Percentiles rank a stretch among this genome's conserved stretches.
These are phyloP conservation scores for Chytridiales sp. DNA, from an alignment of 371 early-diverging fungal species.

Conservation along the genomic window DNA sequence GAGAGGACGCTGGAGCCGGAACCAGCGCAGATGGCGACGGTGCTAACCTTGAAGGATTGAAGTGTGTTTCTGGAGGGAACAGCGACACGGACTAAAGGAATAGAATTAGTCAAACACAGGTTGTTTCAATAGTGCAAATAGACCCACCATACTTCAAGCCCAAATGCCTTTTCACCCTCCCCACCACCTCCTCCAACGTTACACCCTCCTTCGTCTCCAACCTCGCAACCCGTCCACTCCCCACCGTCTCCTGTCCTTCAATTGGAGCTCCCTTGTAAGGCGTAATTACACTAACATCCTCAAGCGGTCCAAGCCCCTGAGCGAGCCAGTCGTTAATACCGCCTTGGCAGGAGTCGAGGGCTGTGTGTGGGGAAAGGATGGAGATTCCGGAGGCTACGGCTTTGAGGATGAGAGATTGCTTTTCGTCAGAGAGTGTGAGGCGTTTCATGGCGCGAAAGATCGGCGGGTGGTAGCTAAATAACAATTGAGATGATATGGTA, in stretches of 20 bases:
- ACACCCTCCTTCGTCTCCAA: constrained; percentile 25
- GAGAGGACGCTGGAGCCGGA: constrained; percentile 50
- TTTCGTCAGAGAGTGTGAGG: constrained; percentile 66
- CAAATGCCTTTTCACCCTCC: constrained; percentile 36
- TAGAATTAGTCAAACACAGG: background rate
- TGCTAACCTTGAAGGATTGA: constrained; percentile 45
- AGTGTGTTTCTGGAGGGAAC: constrained; percentile 44
- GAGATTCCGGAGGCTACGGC: constrained; percentile 77
- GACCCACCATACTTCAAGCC: constrained; percentile 27
- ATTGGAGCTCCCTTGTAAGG: background rate
- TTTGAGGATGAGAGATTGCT: constrained; percentile 78
- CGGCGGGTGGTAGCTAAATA: constrained; percentile 92
- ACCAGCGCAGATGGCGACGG: constrained; percentile 94
- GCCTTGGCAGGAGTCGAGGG: constrained; percentile 79
- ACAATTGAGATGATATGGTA: constrained; percentile 8
- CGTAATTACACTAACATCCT: background rate
- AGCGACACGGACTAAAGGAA: too few relatives aligned
- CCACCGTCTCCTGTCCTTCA: constrained; percentile 27
- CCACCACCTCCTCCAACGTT: constrained; percentile 26
- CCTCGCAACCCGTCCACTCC: constrained; percentile 36
- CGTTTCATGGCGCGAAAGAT: constrained; percentile 88
- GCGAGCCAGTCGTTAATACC: constrained; percentile 67
- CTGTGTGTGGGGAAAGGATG: constrained; percentile 96
- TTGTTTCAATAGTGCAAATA: constrained; percentile 4
- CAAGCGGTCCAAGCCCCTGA: constrained; percentile 20